Evolutionary conservation across 768 basidiomycete species (phyloP).

Genomic region (Boletus coccyginus): DNA sequence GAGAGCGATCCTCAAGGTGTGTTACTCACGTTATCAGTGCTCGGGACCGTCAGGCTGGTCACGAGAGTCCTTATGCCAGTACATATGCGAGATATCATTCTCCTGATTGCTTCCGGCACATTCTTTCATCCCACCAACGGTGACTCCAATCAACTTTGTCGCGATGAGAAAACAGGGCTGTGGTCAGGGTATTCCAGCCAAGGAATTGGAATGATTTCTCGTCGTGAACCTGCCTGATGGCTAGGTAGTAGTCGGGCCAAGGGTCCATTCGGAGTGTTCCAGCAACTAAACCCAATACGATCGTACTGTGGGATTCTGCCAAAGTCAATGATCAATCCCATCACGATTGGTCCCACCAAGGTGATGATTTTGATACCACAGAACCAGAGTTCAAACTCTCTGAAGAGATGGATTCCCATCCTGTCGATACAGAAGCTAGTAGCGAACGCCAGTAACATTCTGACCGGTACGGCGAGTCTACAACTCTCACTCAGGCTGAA

Average conservation of each 20-base stretch:
- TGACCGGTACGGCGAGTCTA: neutral
- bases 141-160: slow-evolving; percentile 39
- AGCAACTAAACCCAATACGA: slow-evolving; percentile 47
- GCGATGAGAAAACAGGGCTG: slow-evolving; percentile 34
- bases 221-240: slow-evolving; percentile 31
- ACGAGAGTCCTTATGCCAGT: slow-evolving; percentile 35
- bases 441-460: neutral
- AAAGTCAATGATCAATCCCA: slow-evolving; percentile 50
- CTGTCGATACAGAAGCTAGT: slow-evolving; percentile 54
- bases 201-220: slow-evolving; percentile 34
- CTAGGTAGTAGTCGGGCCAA: slow-evolving; percentile 18
- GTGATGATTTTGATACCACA: slow-evolving; percentile 46
- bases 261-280: slow-evolving; percentile 29
- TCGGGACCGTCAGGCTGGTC: slow-evolving; percentile 41
- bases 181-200: slow-evolving; percentile 32
- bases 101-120: slow-evolving; percentile 40
- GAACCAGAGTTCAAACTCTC: slow-evolving; percentile 57
- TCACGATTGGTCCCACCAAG: slow-evolving; percentile 39
- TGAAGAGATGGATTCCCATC: slow-evolving; percentile 61
- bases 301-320: slow-evolving; percentile 48
- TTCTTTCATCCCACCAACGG: slow-evolving; percentile 36
- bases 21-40: slow-evolving; percentile 33
- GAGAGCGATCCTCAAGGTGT: slow-evolving; percentile 9
- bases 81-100: slow-evolving; percentile 36
- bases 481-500: slow-evolving; percentile 50